Evolutionary conservation across 2,329 filamentous ascomycete species (phyloP).

Genomic region (Aspergillus tubingensis): DNA sequence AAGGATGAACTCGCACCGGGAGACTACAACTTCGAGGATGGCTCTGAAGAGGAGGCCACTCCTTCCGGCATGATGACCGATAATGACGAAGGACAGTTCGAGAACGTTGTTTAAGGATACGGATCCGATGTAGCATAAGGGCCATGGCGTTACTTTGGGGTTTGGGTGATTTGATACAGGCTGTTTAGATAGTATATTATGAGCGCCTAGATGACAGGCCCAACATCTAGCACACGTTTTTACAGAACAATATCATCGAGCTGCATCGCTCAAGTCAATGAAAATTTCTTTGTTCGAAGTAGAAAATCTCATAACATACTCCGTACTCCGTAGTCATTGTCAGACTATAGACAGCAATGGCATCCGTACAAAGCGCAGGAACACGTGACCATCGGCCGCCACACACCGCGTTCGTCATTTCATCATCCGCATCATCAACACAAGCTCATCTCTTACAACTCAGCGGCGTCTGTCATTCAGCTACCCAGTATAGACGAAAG

Average conservation of each 20-base stretch:
- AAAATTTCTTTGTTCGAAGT: neutral
- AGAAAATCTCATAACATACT: neutral
- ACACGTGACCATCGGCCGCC: neutral
- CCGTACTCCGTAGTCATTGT: neutral
- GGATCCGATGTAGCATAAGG: conserved; percentile 29
- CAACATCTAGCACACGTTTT: neutral
- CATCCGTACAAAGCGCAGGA: neutral
- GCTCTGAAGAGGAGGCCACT: conserved; percentile 52
- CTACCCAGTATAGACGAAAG: neutral
- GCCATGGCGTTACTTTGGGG: conserved; percentile 25
- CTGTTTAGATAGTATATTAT: conserved; percentile 13
- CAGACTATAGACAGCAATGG: neutral
- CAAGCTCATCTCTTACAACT: neutral
- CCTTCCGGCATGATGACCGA: conserved; percentile 56
- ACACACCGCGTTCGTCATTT: conserved; percentile 3
- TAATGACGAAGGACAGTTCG: conserved; percentile 73
- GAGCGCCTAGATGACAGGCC: conserved; percentile 9
- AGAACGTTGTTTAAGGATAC: conserved; percentile 62
- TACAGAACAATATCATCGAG: neutral
- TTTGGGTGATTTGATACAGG: conserved; percentile 16
- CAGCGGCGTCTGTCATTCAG: neutral
- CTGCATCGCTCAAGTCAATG: neutral
- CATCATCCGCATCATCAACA: neutral
- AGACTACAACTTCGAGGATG: conserved; percentile 51
- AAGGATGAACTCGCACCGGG: conserved; percentile 55